Percentiles rank a stretch among this genome's conserved stretches.
These are phyloP conservation scores for Fusarium papillatum DNA, from an alignment of 2,329 filamentous ascomycete species.

Conservation along the genomic window DNA sequence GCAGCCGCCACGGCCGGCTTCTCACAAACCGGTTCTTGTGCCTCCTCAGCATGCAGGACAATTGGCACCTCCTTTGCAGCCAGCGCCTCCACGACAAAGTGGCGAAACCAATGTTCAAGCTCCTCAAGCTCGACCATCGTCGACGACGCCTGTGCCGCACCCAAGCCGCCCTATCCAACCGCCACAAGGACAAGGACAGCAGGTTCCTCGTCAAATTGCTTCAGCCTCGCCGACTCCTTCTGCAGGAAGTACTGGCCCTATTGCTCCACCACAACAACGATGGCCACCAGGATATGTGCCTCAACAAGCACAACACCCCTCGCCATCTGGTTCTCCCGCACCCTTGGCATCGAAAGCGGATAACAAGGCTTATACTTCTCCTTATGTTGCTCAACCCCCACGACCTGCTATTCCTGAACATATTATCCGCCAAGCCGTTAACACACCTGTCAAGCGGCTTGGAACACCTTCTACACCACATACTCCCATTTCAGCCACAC, in stretches of 20 bases:
- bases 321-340: constrained; percentile 41
- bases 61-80: constrained; percentile 51
- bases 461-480: constrained; percentile 50
- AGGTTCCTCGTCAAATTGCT: constrained; percentile 47
- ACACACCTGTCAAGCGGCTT: constrained; percentile 49
- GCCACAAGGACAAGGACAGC: constrained; percentile 44
- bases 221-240: constrained; percentile 48
- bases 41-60: constrained; percentile 53
- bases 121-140: constrained; percentile 47
- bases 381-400: constrained; percentile 49
- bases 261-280: constrained; percentile 49
- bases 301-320: constrained; percentile 46
- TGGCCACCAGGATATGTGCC: constrained; percentile 48
- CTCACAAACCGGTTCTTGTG: constrained; percentile 48
- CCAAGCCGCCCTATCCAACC: constrained; percentile 50
- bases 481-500: constrained; percentile 51
- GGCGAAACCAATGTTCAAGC: constrained; percentile 36
- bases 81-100: constrained; percentile 46
- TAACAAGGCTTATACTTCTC: constrained; percentile 42
- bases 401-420: constrained; percentile 56
- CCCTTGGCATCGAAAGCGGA: constrained; percentile 45
- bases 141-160: constrained; percentile 51
- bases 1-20: constrained; percentile 39
- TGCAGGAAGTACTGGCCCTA: constrained; percentile 34
- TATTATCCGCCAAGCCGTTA: constrained; percentile 55